These are phyloP conservation scores for Colletotrichum sp. DNA, from an alignment of 2,329 filamentous ascomycete genomes.

Conservation along the genomic window DNA sequence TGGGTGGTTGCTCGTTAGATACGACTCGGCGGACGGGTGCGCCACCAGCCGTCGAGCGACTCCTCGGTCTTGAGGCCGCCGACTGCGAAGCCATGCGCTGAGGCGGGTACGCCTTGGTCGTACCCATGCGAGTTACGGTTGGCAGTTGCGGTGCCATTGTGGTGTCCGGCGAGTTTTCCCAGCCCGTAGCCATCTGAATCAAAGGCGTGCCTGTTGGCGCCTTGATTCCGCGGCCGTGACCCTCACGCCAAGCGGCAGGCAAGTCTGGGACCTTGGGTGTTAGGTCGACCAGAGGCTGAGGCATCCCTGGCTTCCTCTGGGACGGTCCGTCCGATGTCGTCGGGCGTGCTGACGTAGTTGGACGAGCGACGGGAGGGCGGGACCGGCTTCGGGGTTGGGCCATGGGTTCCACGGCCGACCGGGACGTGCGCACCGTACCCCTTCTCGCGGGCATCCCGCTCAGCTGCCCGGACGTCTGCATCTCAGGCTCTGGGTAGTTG, in stretches of 20 bases:
- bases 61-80: slow-evolving; percentile 9
- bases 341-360: slow-evolving; percentile 28
- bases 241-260: slow-evolving; percentile 60
- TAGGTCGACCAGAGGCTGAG: slow-evolving; percentile 72
- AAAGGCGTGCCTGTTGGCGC: slow-evolving; percentile 46
- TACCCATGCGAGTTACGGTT: slow-evolving; percentile 15
- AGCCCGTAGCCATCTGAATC: slow-evolving; percentile 48
- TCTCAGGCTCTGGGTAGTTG: slow-evolving; percentile 26
- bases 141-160: slow-evolving; percentile 5
- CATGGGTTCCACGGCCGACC: slow-evolving; percentile 15
- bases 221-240: slow-evolving; percentile 54
- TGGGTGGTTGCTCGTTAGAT: slow-evolving; percentile 21
- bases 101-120: slow-evolving; percentile 14
- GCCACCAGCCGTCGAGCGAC: slow-evolving; percentile 16
- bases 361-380: slow-evolving; percentile 22
- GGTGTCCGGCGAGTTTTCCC: slow-evolving; percentile 9
- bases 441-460: slow-evolving; percentile 37
- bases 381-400: slow-evolving; percentile 17
- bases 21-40: slow-evolving; percentile 12
- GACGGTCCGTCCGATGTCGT: slow-evolving; percentile 21
- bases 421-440: slow-evolving; percentile 40
- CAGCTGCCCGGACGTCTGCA: slow-evolving; percentile 38
- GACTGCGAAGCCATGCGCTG: slow-evolving; percentile 20
- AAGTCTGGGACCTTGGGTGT: slow-evolving; percentile 69
- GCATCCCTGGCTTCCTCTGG: slow-evolving; percentile 34